These are phyloP conservation scores for Emergomyces pasteurianus DNA, from an alignment of 2,329 filamentous ascomycete species.

Conservation along the genomic window DNA sequence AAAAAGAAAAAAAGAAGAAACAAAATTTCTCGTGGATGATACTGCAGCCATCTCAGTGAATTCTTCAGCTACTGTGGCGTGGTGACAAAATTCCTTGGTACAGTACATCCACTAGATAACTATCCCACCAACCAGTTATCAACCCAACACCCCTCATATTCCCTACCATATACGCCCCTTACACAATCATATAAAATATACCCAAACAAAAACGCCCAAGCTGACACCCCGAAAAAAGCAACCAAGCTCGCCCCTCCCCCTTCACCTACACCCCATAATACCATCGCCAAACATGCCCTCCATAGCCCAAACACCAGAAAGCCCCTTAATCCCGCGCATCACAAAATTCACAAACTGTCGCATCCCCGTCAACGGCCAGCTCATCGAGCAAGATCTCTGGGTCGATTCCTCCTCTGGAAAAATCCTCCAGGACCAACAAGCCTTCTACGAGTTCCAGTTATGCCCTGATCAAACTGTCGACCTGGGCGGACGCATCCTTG, in stretches of 20 bases:
- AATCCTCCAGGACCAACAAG: constrained; percentile 58
- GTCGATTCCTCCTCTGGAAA: constrained; percentile 71
- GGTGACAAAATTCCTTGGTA: too few relatives aligned
- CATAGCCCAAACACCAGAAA: constrained; percentile 19
- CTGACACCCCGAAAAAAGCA: not conserved
- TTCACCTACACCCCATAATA: constrained; percentile 17
- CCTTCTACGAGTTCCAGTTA: constrained; percentile 38
- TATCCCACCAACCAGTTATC: too few relatives aligned
- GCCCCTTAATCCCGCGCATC: constrained; percentile 39
- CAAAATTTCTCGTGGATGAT: not conserved
- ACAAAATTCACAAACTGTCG: constrained; percentile 86
- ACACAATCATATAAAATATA: too few relatives aligned
- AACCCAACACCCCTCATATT: too few relatives aligned
- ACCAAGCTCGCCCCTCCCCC: constrained; percentile 11
- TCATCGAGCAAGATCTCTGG: constrained; percentile 77
- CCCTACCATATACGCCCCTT: too few relatives aligned
- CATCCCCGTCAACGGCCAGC: constrained; percentile 53
- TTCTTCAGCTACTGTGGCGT: too few relatives aligned
- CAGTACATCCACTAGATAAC: too few relatives aligned
- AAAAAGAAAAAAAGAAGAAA: not conserved
- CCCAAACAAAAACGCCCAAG: too few relatives aligned
- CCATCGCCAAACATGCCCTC: constrained; percentile 20
- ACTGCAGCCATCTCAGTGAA: not conserved
- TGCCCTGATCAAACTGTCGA: constrained; percentile 63
- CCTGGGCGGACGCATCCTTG: constrained; percentile 68